Conservation (phyloP, 2,329 filamentous ascomycete genomes). For the Tolypocladium sp. region DNA sequence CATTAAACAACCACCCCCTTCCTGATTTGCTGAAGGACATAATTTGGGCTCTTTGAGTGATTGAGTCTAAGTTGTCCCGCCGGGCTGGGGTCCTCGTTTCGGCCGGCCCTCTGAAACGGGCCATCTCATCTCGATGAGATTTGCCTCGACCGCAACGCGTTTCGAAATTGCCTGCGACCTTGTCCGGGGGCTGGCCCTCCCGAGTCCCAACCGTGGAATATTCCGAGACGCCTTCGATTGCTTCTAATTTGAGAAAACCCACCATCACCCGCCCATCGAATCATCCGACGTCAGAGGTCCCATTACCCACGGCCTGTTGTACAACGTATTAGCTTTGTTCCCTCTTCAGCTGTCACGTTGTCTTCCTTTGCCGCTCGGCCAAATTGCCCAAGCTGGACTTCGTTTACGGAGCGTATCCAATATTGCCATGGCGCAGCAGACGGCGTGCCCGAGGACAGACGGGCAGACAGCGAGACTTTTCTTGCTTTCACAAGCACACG, state of each 20-base stretch:
- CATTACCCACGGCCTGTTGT: neutral
- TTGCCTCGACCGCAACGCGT: neutral
- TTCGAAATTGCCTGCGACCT: neutral
- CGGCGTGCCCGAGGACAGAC: neutral
- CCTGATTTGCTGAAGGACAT: too few relatives aligned
- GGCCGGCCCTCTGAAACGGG: constrained; percentile 1
- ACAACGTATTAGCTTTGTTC: neutral
- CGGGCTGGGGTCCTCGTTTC: neutral
- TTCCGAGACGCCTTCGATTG: neutral
- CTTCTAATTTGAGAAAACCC: neutral
- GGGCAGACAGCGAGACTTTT: neutral
- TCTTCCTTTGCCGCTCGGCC: neutral
- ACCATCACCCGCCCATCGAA: neutral
- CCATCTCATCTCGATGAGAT: neutral
- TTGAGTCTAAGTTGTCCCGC: neutral
- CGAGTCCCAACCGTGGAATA: neutral
- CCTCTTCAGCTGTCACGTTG: neutral
- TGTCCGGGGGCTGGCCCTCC: neutral
- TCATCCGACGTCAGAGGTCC: neutral
- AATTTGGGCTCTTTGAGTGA: too few relatives aligned
- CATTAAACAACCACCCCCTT: too few relatives aligned
- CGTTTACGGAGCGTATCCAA: neutral
- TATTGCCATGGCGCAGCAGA: neutral
- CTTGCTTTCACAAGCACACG: neutral
- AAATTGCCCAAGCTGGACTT: neutral